Evolutionary conservation across 257 asterid genomes (phyloP), one percentile per base, ranked within the genome.

Genomic region (Primulina eburnea): DNA sequence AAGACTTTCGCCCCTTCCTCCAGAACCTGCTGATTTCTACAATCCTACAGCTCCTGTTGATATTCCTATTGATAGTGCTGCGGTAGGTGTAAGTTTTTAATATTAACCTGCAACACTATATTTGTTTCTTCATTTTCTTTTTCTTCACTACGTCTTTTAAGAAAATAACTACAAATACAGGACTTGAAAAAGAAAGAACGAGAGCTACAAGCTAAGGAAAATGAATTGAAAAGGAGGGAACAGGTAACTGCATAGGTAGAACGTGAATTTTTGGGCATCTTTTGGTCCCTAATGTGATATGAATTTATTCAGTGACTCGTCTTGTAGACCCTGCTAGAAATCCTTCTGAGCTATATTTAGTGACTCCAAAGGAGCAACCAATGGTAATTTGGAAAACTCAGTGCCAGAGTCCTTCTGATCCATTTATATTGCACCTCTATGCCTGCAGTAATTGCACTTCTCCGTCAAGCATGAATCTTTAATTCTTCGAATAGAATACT

Each of bases 1-100:
- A 33, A 90, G 95, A 80, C 94, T 93, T 72, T 82, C 96, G 47
- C 99, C 97, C 53, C 97, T 93, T 76, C 96, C 96, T 56, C 97
- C 92, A 24, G 99, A 93, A 72, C 99, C 97, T 74, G 96, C 96
- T 35, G 97, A 81, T 77, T 90, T 89, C 80, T 90, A 90, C 85
- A 88, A 87, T 63, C 92, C 95, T 65, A 79, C 90, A 57, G 97
- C 95, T 0, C 63, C 97, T 40, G 82, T 90, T 38, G 96, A 93
- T 80, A 89, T 90, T 74, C 96, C 99, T 67, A 94, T 90, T 12
- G 96, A 93, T 79, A 84, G 82, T 76, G 77, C 88, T 76, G 29
- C 85, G 76, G 99, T 93, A 82, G 7, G 30, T 62, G 57, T 21
- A 50, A 50, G 57, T 50, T 50, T 43, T 50, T 50, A 50, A 3